Evolutionary conservation across 2,329 filamentous ascomycete genomes (phyloP), one percentile per base, ranked within the genome.

Genomic region (Calonectria hongkongensis): DNA sequence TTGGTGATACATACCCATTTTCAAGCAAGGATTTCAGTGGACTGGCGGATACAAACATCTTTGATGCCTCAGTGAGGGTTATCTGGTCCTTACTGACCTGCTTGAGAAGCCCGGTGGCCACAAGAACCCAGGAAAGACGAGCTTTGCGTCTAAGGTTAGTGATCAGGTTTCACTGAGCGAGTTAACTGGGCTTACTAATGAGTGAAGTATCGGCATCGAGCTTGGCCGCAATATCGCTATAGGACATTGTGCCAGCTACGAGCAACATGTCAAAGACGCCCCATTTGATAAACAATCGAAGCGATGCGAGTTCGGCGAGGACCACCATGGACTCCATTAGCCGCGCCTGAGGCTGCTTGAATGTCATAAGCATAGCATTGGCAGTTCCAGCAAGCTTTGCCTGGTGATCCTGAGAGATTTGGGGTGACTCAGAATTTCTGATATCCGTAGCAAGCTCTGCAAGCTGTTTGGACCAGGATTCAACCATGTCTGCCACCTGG

Each of bases 271-370:
- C 50, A 12, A 70, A 70, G 21, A 56, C 68, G 4, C 60, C 60
- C 68, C 68, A 70, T 6, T 70, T 64, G 27, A 70, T 56, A 21
- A 70, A 66, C 1, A 70, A 30, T 50, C 68, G 68, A 1, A 70
- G n/a, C 16, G 68, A 50, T 5, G 68, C 45, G 21, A 70, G 43
- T 41, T 66, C 21, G 9, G 45, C 60, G 9, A 70, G 60, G 18
- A 5, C 16, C 18, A 60, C 16, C 68, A 66, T 66, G 0, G 68
- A 45, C 8, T 47, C 30, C 13, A 60, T 33, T 21, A 70, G 16
- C 27, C 39, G 39, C 27, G 56, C 64, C 39, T 58, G 64, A 27
- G 64, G 39, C 18, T n/a, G 13, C 21, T 25, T 47, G 4, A 67
- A 25, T 2, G 27, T 58, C n/a, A 30, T 45, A 3, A 67, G 39